A percentile compares a stretch with the other conserved stretches of the same genome.
These are phyloP conservation scores for Mimosa pudica DNA, from an alignment of 306 rosid genomes.

Conservation along the genomic window DNA sequence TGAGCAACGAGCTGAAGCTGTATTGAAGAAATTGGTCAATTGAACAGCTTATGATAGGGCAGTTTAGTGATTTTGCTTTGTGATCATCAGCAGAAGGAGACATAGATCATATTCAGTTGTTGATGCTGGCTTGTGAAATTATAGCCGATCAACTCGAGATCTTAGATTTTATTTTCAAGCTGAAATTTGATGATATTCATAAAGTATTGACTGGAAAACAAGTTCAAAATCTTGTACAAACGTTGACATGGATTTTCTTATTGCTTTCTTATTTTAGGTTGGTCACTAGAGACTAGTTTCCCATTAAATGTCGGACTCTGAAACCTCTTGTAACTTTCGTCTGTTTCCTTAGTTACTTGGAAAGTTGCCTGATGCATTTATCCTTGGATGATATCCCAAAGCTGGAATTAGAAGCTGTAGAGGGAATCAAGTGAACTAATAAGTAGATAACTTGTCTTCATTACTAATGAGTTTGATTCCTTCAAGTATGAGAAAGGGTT, in stretches of 20 bases:
- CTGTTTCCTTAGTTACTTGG: background rate
- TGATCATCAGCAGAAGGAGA: background rate
- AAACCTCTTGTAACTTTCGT: background rate
- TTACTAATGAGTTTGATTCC: background rate
- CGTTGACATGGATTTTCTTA: background rate
- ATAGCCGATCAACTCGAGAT: background rate
- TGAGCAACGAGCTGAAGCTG: slow-evolving; percentile 76
- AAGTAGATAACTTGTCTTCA: background rate
- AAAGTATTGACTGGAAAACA: background rate
- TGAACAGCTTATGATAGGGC: slow-evolving; percentile 27
- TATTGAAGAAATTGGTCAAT: slow-evolving; percentile 49
- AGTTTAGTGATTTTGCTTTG: background rate
- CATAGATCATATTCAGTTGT: background rate
- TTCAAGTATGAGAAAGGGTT: background rate
- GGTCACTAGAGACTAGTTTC: background rate
- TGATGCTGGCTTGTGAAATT: background rate
- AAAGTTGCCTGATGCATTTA: background rate
- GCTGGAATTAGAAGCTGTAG: background rate
- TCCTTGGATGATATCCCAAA: background rate
- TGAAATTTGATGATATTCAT: background rate
- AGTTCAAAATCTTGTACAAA: background rate
- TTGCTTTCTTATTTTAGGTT: background rate
- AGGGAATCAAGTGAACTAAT: background rate
- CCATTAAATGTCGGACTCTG: background rate
- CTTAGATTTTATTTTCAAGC: background rate